phyloP scores from a whole-genome alignment of 148 eudicot species.

The Diospyros lotus region DNA sequence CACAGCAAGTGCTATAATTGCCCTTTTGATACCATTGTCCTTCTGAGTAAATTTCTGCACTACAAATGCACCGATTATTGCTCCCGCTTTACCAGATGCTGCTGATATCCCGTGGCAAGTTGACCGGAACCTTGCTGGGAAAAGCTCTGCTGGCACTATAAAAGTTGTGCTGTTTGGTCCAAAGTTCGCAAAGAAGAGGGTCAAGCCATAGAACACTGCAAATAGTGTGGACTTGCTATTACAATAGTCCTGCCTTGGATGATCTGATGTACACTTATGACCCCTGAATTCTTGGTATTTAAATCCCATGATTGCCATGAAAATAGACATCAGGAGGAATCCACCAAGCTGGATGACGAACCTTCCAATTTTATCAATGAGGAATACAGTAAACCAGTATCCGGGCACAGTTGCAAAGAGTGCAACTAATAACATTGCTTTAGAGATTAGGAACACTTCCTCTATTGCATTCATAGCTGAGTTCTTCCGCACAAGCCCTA shows the following conservation, averaged over 20 bases:
- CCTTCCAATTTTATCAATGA: conserved; percentile 31
- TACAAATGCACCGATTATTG: conserved; percentile 28
- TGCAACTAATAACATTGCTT: conserved; percentile 29
- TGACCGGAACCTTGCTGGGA: conserved; percentile 30
- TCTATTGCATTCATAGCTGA: conserved; percentile 15
- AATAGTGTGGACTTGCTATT: background rate
- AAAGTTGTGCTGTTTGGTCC: conserved; percentile 35
- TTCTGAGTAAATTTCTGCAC: conserved; percentile 20
- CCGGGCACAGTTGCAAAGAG: conserved; percentile 27
- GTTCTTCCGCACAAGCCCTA: conserved; percentile 14
- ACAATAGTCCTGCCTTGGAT: no score
- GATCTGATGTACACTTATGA: conserved; percentile 5
- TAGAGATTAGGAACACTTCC: conserved; percentile 25
- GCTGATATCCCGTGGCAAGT: conserved; percentile 31
- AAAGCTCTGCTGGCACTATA: conserved; percentile 34
- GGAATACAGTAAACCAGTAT: conserved; percentile 33
- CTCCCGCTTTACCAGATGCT: conserved; percentile 34
- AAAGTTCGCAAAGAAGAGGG: conserved; percentile 36
- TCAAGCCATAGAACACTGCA: conserved; percentile 23
- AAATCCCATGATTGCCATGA: conserved; percentile 24
- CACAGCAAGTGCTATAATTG: conserved; percentile 17
- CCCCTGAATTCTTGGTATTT: conserved; percentile 13
- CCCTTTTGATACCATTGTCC: conserved; percentile 13
- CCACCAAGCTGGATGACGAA: conserved; percentile 28
- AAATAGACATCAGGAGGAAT: conserved; percentile 29